phyloP scores from a whole-genome alignment of 176 grass and related monocot genomes.

The Rhynchospora pubera region DNA sequence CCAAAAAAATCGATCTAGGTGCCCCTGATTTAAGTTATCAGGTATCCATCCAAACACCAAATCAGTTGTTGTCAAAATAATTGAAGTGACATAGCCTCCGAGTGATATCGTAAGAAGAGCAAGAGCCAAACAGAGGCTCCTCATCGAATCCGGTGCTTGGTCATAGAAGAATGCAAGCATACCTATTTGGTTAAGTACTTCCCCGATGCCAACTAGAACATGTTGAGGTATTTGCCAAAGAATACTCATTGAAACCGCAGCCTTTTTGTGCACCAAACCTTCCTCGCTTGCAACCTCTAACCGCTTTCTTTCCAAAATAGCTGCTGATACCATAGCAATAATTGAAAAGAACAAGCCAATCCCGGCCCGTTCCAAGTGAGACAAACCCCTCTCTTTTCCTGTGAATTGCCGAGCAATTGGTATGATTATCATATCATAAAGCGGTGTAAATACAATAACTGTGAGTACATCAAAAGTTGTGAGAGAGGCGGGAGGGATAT shows the following conservation, averaged over 20 bases:
- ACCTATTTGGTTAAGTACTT: conserved; percentile 37
- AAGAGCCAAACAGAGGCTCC: conserved; percentile 33
- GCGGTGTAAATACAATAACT: conserved; percentile 26
- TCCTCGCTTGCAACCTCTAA: conserved; percentile 22
- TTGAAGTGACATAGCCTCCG: conserved; percentile 32
- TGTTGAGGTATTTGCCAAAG: conserved; percentile 46
- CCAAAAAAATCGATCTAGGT: conserved; percentile 15
- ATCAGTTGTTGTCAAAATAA: conserved; percentile 30
- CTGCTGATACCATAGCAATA: conserved; percentile 33
- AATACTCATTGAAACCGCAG: conserved; percentile 27
- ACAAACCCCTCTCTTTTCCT: conserved; percentile 35
- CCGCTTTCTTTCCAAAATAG: conserved; percentile 30
- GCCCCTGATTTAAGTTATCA: conserved; percentile 21
- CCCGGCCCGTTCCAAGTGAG: conserved; percentile 38
- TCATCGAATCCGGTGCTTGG: conserved; percentile 41
- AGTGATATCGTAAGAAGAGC: conserved; percentile 25
- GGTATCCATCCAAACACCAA: conserved; percentile 19
- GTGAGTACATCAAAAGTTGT: conserved; percentile 28
- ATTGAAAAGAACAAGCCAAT: conserved; percentile 38
- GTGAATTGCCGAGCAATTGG: conserved; percentile 33
- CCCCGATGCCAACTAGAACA: conserved; percentile 28
- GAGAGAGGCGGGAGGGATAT: conserved; percentile 37
- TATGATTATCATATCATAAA: conserved; percentile 35
- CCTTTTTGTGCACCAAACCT: conserved; percentile 11
- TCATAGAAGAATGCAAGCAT: conserved; percentile 38